Conservation (phyloP, 2,329 filamentous ascomycete species). For the Dothideomycetes sp. region DNA sequence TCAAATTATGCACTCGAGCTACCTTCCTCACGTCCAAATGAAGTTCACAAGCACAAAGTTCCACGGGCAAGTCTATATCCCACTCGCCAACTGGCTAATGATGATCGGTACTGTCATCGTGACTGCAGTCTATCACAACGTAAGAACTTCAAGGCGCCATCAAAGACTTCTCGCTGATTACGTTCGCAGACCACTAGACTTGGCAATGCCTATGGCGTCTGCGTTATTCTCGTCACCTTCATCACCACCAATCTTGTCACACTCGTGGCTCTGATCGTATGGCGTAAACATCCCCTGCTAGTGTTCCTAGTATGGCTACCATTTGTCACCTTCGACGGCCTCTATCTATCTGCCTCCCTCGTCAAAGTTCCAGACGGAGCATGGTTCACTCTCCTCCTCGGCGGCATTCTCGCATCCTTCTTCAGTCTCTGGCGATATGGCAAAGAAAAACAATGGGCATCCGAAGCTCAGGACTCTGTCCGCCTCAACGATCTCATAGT, state of each 20-base stretch:
- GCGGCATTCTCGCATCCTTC: slow-evolving; percentile 49
- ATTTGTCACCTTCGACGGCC: slow-evolving; percentile 56
- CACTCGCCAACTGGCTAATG: slow-evolving; percentile 64
- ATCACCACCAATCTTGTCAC: slow-evolving; percentile 67
- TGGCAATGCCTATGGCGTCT: slow-evolving; percentile 67
- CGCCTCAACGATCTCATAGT: slow-evolving; percentile 35
- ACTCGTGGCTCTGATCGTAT: slow-evolving; percentile 60
- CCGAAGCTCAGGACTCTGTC: slow-evolving; percentile 53
- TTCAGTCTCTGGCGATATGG: slow-evolving; percentile 71
- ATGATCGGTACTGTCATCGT: slow-evolving; percentile 68
- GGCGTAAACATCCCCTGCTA: slow-evolving; percentile 50
- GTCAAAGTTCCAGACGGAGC: slow-evolving; percentile 65
- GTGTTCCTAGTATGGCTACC: slow-evolving; percentile 52
- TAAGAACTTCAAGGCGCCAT: slow-evolving; percentile 19
- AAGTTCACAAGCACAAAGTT: slow-evolving; percentile 60
- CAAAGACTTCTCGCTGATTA: slow-evolving; percentile 14
- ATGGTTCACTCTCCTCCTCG: slow-evolving; percentile 64
- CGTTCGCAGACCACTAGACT: slow-evolving; percentile 47
- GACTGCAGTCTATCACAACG: slow-evolving; percentile 62
- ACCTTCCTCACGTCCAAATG: slow-evolving; percentile 66
- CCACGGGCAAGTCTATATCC: slow-evolving; percentile 67
- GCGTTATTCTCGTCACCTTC: slow-evolving; percentile 70
- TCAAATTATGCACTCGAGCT: slow-evolving; percentile 62
- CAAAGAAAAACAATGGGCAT: slow-evolving; percentile 65
- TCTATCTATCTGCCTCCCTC: slow-evolving; percentile 58